These are phyloP conservation scores for Lunasporangiospora selenospora DNA, from an alignment of 192 early-diverging fungal species.

Conservation along the genomic window DNA sequence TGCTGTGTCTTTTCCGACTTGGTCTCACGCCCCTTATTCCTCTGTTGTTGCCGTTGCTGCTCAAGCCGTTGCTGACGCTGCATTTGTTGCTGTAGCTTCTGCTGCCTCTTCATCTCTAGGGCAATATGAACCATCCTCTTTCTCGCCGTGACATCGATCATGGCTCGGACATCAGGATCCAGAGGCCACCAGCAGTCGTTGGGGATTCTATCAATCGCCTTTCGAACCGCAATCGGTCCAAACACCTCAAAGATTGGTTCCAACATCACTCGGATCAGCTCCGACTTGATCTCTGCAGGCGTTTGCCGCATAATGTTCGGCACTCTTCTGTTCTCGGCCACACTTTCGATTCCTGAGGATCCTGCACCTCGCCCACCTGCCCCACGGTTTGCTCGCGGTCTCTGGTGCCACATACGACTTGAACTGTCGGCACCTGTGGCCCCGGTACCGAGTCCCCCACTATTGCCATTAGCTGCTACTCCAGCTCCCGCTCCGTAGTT, in stretches of 20 bases:
- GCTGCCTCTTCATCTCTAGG: not conserved
- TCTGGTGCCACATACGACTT: too few species aligned
- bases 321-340: too few species aligned
- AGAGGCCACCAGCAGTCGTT: conserved; percentile 44
- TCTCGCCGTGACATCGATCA: conserved; percentile 24
- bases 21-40: too few species aligned
- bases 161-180: conserved; percentile 20
- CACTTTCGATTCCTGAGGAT: not conserved
- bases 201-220: conserved; percentile 31
- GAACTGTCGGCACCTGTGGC: not conserved
- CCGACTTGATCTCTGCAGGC: conserved; percentile 16
- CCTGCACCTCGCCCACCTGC: too few species aligned
- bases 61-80: too few species aligned
- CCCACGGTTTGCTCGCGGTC: too few species aligned
- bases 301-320: too few species aligned
- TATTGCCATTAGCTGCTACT: not conserved
- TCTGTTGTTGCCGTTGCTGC: too few species aligned
- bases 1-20: too few species aligned
- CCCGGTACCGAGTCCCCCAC: not conserved
- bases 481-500: not conserved
- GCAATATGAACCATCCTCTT: conserved; percentile 18
- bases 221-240: conserved; percentile 28
- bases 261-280: conserved; percentile 15
- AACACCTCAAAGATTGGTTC: conserved; percentile 17
- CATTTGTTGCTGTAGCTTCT: not conserved